Evolutionary conservation across 768 basidiomycete species (phyloP).

Genomic region (Lanmaoa rubissima): DNA sequence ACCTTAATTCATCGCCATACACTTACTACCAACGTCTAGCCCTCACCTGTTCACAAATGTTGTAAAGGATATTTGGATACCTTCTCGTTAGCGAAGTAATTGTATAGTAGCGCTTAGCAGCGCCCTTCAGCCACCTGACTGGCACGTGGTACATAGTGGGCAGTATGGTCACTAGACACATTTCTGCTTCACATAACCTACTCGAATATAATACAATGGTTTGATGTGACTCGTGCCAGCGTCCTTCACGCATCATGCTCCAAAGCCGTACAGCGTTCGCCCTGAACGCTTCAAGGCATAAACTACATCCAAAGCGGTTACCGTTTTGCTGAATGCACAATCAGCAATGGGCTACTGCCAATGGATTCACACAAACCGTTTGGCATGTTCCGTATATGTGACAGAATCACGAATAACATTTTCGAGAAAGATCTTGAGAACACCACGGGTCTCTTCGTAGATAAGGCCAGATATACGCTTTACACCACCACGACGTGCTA

Average conservation of each 20-base stretch:
- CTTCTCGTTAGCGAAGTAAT: not conserved
- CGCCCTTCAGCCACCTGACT: not conserved
- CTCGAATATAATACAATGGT: conserved; percentile 8
- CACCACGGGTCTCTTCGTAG: conserved; percentile 88
- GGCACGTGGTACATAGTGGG: not conserved
- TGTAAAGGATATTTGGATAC: not conserved
- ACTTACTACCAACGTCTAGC: not conserved
- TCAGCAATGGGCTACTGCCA: not conserved
- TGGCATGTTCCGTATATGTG: conserved; percentile 91
- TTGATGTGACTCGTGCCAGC: not conserved
- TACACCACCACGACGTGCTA: conserved; percentile 86
- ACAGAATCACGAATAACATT: conserved; percentile 84
- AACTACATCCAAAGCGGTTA: conserved; percentile 84
- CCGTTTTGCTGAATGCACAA: conserved; percentile 51
- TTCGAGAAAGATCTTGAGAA: conserved; percentile 86
- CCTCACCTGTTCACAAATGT: not conserved
- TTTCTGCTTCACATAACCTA: not conserved
- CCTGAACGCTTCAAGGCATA: conserved; percentile 72
- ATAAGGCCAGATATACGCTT: conserved; percentile 85
- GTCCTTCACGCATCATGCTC: conserved; percentile 52
- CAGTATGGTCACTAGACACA: not conserved
- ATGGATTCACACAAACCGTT: conserved; percentile 40
- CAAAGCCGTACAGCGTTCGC: conserved; percentile 80
- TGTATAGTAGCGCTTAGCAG: not conserved
- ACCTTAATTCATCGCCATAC: not conserved